Evolutionary conservation across 768 basidiomycete species (phyloP).

Genomic region (Phanerodontia chrysosporium): DNA sequence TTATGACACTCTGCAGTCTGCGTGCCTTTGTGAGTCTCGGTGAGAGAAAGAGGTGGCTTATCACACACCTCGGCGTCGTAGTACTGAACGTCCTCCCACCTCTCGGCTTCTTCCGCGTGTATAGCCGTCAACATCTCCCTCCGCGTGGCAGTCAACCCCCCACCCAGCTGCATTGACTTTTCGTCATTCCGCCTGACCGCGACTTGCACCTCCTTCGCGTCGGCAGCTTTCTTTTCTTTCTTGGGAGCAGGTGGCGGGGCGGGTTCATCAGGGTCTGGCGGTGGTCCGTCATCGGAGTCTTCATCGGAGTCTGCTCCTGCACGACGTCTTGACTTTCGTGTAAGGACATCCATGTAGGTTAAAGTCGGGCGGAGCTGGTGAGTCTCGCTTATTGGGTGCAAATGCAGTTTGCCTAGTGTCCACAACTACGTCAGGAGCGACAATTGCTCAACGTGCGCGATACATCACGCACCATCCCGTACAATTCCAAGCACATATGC

Average conservation of each 20-base stretch:
- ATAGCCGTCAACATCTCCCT: slow-evolving; percentile 77
- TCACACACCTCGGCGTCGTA: slow-evolving; percentile 56
- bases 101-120: slow-evolving; percentile 72
- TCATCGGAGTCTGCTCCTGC: slow-evolving; percentile 52
- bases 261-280: slow-evolving; percentile 74
- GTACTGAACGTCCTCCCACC: slow-evolving; percentile 67
- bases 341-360: slow-evolving; percentile 73
- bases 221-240: slow-evolving; percentile 54
- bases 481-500: slow-evolving; percentile 75
- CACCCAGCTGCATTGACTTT: slow-evolving; percentile 48
- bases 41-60: neutral
- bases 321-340: slow-evolving; percentile 55
- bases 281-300: slow-evolving; percentile 76
- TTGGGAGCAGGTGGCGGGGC: slow-evolving; percentile 42
- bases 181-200: slow-evolving; percentile 69
- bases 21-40: slow-evolving; percentile 11
- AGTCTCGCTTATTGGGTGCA: slow-evolving; percentile 73
- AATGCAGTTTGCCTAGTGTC: slow-evolving; percentile 58
- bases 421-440: slow-evolving; percentile 12
- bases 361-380: slow-evolving; percentile 82
- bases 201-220: slow-evolving; percentile 74
- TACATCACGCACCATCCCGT: slow-evolving; percentile 50
- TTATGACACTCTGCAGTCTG: slow-evolving; percentile 57
- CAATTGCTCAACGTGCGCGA: neutral
- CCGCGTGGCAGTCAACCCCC: slow-evolving; percentile 64